A percentile compares a stretch with the other conserved stretches of the same genome.
Conservation (phyloP, 179 eudicot species). For the Spergularia azorica region DNA sequence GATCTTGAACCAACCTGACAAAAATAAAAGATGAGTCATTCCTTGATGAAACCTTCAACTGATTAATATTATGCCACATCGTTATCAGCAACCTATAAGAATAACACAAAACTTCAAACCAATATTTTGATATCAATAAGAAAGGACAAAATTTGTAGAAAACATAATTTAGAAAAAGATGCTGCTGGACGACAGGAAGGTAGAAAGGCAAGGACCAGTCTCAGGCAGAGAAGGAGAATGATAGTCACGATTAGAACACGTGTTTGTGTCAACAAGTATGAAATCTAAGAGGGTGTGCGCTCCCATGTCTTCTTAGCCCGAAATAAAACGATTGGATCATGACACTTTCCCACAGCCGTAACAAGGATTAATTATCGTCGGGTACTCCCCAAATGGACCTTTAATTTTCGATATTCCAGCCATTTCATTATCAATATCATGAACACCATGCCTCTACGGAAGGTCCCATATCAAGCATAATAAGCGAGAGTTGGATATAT, state of each 20-base stretch:
- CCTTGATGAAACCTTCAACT: background rate
- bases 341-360: too few species aligned
- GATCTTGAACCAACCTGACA: conserved; percentile 92
- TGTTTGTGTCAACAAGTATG: background rate
- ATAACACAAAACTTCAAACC: background rate
- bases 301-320: too few species aligned
- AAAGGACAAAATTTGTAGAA: background rate
- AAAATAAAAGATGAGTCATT: conserved; percentile 10
- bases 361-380: too few species aligned
- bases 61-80: background rate
- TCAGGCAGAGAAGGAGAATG: background rate
- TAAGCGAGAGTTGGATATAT: too few species aligned
- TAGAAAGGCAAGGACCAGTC: background rate
- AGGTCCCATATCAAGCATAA: too few species aligned
- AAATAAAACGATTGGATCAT: too few species aligned
- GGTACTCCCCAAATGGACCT: too few species aligned
- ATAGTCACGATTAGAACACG: background rate
- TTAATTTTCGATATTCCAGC: too few species aligned
- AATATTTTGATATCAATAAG: background rate
- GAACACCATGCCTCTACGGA: too few species aligned
- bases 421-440: too few species aligned
- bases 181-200: background rate
- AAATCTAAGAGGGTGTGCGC: too few species aligned
- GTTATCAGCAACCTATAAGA: background rate
- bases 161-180: background rate